These are phyloP conservation scores for Nymphaea colorata DNA, from an alignment of 164 flowering plant genomes.

Conservation along the genomic window DNA sequence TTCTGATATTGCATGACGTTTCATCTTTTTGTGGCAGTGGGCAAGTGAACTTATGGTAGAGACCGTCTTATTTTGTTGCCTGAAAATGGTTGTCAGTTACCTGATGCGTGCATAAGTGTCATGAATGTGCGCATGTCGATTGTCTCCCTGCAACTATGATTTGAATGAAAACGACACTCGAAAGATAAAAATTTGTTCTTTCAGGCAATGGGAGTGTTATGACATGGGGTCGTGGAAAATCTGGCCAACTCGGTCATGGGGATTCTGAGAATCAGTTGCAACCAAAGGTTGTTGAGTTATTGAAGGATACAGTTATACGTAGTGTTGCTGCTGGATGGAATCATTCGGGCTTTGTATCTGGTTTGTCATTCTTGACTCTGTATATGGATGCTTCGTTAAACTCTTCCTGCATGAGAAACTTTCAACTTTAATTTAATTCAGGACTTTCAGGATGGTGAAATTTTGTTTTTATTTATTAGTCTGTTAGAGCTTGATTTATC, in stretches of 20 bases:
- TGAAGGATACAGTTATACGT: constrained; percentile 22
- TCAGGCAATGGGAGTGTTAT: constrained; percentile 46
- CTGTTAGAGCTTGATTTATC: too few relatives aligned
- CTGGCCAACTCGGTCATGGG: constrained; percentile 89
- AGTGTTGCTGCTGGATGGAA: constrained; percentile 94
- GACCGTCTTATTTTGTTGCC: too few relatives aligned
- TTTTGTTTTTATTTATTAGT: too few relatives aligned
- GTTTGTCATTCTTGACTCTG: constrained; percentile 16
- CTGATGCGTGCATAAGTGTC: too few relatives aligned
- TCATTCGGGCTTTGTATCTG: constrained; percentile 91
- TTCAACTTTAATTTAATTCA: too few relatives aligned
- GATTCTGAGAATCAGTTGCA: constrained; percentile 26
- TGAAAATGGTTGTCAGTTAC: too few relatives aligned
- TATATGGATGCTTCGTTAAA: neutral
- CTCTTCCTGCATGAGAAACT: neutral
- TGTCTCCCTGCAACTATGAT: too few relatives aligned
- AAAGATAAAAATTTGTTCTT: neutral
- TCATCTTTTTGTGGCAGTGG: too few relatives aligned
- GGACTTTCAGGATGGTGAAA: too few relatives aligned
- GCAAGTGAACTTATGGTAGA: too few relatives aligned
- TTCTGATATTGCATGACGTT: too few relatives aligned
- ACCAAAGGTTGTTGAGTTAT: constrained; percentile 36
- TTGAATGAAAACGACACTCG: neutral
- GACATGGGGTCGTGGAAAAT: constrained; percentile 89
- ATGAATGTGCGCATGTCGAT: too few relatives aligned